These are phyloP conservation scores for Phoenix roebelenii DNA, from an alignment of 176 grass and related monocot species.

Conservation along the genomic window DNA sequence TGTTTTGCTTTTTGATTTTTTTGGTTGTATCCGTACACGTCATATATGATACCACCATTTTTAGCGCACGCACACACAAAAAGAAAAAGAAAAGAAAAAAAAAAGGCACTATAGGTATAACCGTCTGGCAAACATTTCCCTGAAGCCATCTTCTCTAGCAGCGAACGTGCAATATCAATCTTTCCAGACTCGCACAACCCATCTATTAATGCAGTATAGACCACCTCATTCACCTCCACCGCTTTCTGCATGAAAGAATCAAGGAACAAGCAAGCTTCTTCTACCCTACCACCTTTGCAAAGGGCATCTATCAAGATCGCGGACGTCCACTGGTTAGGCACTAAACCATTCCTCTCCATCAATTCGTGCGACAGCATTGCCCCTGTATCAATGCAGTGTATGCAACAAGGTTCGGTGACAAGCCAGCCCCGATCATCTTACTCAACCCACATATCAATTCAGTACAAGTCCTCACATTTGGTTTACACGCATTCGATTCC, in stretches of 20 bases:
- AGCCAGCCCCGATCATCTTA: conserved; percentile 50
- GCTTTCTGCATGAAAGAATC: conserved; percentile 45
- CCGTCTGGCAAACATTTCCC: conserved; percentile 40
- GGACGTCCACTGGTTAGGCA: conserved; percentile 79
- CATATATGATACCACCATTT: too few species aligned
- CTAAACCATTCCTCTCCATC: conserved; percentile 44
- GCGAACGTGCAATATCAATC: conserved; percentile 24
- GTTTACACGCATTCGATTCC: conserved; percentile 33
- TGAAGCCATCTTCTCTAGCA: conserved; percentile 47
- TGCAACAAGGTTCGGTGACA: conserved; percentile 52
- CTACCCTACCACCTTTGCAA: conserved; percentile 48
- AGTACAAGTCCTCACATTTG: conserved; percentile 56
- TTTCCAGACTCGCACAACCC: conserved; percentile 61
- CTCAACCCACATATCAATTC: conserved; percentile 60
- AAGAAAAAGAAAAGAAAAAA: too few species aligned
- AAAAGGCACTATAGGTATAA: too few species aligned
- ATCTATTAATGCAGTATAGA: conserved; percentile 55
- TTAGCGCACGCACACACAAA: too few species aligned
- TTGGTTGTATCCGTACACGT: too few species aligned
- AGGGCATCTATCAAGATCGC: conserved; percentile 63
- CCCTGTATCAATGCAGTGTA: conserved; percentile 79
- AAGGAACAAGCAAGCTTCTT: conserved; percentile 54
- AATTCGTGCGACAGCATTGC: conserved; percentile 52
- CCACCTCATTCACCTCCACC: conserved; percentile 43
- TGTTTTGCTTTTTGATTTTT: too few species aligned